Conservation (phyloP, 2,329 filamentous ascomycete genomes). For the Fusarium transvaalense region DNA sequence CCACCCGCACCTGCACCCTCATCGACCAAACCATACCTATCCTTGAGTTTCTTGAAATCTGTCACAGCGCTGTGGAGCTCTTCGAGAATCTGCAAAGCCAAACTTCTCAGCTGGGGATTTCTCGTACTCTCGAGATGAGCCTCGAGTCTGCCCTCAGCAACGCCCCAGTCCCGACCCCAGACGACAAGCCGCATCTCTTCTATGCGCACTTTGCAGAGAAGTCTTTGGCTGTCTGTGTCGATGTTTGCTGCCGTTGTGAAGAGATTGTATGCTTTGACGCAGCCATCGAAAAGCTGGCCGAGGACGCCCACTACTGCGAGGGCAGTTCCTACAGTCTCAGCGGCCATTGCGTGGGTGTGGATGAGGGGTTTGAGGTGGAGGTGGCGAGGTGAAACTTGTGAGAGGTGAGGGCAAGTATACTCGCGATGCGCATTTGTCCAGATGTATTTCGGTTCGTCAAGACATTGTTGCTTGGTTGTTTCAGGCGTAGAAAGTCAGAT, state of each 20-base stretch:
- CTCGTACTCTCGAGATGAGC: slow-evolving; percentile 55
- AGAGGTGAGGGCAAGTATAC: background rate
- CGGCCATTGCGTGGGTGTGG: slow-evolving; percentile 47
- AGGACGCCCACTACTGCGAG: slow-evolving; percentile 60
- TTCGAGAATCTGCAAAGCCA: slow-evolving; percentile 58
- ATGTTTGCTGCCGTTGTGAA: slow-evolving; percentile 59
- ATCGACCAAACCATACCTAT: slow-evolving; percentile 58
- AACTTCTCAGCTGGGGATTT: slow-evolving; percentile 54
- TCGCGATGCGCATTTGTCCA: background rate
- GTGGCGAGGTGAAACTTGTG: slow-evolving; percentile 8
- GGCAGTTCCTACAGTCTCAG: slow-evolving; percentile 58
- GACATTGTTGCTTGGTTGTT: background rate
- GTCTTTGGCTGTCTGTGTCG: slow-evolving; percentile 58
- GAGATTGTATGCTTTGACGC: slow-evolving; percentile 60
- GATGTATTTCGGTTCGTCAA: background rate
- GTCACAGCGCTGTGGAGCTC: slow-evolving; percentile 60
- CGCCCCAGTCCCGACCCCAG: slow-evolving; percentile 63
- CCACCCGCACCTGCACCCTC: slow-evolving; percentile 24
- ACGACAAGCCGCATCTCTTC: slow-evolving; percentile 63
- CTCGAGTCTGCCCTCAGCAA: slow-evolving; percentile 60
- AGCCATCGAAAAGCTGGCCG: slow-evolving; percentile 62
- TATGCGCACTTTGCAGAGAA: slow-evolving; percentile 63
- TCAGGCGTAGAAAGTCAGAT: background rate
- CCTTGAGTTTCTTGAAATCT: slow-evolving; percentile 58
- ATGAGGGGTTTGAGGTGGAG: slow-evolving; percentile 1